Conservation (phyloP, 768 basidiomycete species). For the Lactifluus piperatus region DNA sequence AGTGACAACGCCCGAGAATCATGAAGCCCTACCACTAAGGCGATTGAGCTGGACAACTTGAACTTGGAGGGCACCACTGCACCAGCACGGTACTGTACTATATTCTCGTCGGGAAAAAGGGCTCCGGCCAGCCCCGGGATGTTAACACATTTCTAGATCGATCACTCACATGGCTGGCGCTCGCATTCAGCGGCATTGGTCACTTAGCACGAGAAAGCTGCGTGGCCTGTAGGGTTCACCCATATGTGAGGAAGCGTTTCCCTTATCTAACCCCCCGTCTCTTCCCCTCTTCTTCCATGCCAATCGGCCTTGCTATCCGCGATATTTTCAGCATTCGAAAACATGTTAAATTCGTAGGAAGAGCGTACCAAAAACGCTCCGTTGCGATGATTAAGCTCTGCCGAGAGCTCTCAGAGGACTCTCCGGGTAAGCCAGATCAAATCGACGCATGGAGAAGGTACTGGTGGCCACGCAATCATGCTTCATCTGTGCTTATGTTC, state of each 20-base stretch:
- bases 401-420: constrained; percentile 11
- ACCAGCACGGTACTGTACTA: no score
- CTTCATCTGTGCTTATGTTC: not conserved
- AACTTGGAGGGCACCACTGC: no score
- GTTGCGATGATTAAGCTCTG: constrained; percentile 17
- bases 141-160: no score
- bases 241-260: constrained; percentile 1
- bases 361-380: constrained; percentile 16
- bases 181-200: no score
- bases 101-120: no score
- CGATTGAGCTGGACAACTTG: not conserved
- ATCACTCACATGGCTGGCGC: no score
- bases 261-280: constrained; percentile 7
- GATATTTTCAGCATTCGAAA: constrained; percentile 14
- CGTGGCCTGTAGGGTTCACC: not conserved
- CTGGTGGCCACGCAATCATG: not conserved
- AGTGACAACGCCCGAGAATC: not conserved
- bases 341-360: constrained; percentile 13
- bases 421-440: constrained; percentile 14
- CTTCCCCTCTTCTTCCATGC: not conserved
- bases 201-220: constrained; percentile 10
- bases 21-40: no score
- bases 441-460: constrained; percentile 13
- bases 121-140: no score
- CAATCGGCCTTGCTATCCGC: constrained; percentile 5